These are phyloP conservation scores for Paraphoma sp. DNA, from an alignment of 2,329 filamentous ascomycete species.

Conservation along the genomic window DNA sequence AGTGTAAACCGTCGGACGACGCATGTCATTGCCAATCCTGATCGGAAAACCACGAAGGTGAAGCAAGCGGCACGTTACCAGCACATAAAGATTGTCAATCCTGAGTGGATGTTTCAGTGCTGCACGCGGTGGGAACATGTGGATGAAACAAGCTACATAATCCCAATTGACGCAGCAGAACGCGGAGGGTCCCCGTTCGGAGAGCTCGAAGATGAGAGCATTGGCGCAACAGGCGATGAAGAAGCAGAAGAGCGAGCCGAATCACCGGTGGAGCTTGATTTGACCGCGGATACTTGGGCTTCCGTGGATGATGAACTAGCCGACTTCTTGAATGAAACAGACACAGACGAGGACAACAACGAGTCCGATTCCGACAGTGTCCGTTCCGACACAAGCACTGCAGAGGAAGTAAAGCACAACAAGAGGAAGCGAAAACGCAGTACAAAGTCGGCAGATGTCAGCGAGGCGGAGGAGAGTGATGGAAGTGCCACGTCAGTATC, in stretches of 20 bases:
- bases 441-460: conserved; percentile 37
- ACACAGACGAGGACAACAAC: conserved; percentile 39
- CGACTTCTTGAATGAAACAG: conserved; percentile 68
- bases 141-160: conserved; percentile 79
- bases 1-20: conserved; percentile 65
- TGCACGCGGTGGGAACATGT: conserved; percentile 83
- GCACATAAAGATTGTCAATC: conserved; percentile 87
- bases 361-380: conserved; percentile 44
- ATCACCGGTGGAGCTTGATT: conserved; percentile 31
- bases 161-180: conserved; percentile 76
- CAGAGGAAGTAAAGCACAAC: conserved; percentile 28
- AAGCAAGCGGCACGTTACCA: conserved; percentile 81
- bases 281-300: conserved; percentile 49
- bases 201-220: conserved; percentile 53
- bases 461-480: conserved; percentile 52
- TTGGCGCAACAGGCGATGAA: conserved; percentile 48
- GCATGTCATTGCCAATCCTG: conserved; percentile 75
- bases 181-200: conserved; percentile 45
- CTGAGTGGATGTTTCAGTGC: conserved; percentile 86
- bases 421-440: conserved; percentile 47
- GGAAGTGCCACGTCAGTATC: conserved; percentile 45
- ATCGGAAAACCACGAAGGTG: conserved; percentile 86
- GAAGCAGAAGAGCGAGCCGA: conserved; percentile 38
- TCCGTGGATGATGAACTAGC: conserved; percentile 73
- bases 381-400: conserved; percentile 37